phyloP scores from a whole-genome alignment of 106 monocot genomes.

The Ottelia alismoides region DNA sequence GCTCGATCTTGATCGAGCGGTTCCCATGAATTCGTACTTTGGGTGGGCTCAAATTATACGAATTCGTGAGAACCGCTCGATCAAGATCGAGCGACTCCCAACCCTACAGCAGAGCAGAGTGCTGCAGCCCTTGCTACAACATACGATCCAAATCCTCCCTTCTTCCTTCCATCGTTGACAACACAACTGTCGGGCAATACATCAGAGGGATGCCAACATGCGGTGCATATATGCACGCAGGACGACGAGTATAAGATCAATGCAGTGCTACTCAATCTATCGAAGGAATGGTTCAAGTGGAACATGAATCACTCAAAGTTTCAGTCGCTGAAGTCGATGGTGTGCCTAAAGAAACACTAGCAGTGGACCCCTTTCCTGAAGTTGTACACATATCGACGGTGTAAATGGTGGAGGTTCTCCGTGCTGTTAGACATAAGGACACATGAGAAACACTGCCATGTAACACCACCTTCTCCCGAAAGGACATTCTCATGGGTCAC shows the following conservation, averaged over 20 bases:
- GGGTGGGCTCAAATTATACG: no score
- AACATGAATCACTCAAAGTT: constrained; percentile 62
- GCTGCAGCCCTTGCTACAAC: no score
- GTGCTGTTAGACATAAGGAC: constrained; percentile 63
- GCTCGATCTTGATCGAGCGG: no score
- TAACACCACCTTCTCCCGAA: constrained; percentile 60
- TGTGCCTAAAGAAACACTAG: constrained; percentile 81
- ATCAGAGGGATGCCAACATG: constrained; percentile 64
- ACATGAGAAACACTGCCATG: constrained; percentile 84
- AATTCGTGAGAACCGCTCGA: no score
- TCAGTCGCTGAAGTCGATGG: constrained; percentile 60
- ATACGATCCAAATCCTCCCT: no score
- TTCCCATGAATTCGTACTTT: no score
- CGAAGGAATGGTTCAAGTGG: constrained; percentile 66
- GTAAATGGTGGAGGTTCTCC: constrained; percentile 47
- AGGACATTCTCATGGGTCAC: constrained; percentile 69
- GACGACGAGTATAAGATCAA: constrained; percentile 73
- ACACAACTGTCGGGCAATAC: constrained; percentile 25
- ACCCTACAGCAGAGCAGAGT: no score
- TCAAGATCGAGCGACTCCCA: no score
- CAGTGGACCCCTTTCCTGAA: constrained; percentile 67
- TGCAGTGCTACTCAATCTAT: constrained; percentile 27
- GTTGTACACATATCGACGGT: constrained; percentile 59
- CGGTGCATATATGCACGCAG: constrained; percentile 78
- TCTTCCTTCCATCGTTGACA: constrained; percentile 8